Evolutionary conservation across 2,329 filamentous ascomycete genomes (phyloP).

Genomic region (Penicillium sclerotigenum): DNA sequence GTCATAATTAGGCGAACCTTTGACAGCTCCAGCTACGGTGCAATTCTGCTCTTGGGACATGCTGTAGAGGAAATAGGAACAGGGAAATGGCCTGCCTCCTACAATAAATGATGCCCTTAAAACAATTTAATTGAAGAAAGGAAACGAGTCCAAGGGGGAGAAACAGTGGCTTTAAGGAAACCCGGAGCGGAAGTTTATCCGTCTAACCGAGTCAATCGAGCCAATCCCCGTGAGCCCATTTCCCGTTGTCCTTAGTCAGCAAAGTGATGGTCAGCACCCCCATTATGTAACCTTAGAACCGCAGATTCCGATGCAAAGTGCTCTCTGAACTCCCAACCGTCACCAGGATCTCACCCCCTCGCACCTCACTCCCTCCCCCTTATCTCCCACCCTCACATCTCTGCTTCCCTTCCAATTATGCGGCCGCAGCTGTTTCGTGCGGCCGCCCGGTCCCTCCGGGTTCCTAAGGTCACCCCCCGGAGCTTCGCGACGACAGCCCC

Average conservation of each 20-base stretch:
- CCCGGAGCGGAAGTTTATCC: slow-evolving; percentile 32
- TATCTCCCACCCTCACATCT: slow-evolving; percentile 15
- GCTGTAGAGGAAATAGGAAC: slow-evolving; percentile 61
- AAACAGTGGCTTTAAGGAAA: slow-evolving; percentile 17
- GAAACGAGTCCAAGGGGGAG: slow-evolving; percentile 29
- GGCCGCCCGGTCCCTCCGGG: slow-evolving; percentile 55
- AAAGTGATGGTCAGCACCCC: slow-evolving; percentile 26
- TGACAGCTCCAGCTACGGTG: slow-evolving; percentile 64
- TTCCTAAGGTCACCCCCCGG: slow-evolving; percentile 59
- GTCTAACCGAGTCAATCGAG: slow-evolving; percentile 38
- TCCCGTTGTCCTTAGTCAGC: slow-evolving; percentile 27
- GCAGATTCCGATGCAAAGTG: slow-evolving; percentile 35
- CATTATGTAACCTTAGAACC: slow-evolving; percentile 32
- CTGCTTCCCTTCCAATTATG: slow-evolving; percentile 49
- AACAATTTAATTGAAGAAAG: slow-evolving; percentile 51
- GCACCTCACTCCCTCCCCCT: slow-evolving; percentile 15
- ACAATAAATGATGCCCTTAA: slow-evolving; percentile 63
- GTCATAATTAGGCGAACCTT: slow-evolving; percentile 55
- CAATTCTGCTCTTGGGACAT: slow-evolving; percentile 58
- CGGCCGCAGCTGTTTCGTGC: slow-evolving; percentile 63
- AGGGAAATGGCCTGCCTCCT: slow-evolving; percentile 49
- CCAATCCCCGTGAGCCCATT: slow-evolving; percentile 42
- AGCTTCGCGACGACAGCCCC: slow-evolving; percentile 76
- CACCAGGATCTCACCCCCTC: slow-evolving; percentile 12
- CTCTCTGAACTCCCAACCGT: slow-evolving; percentile 24